Evolutionary conservation across 2,329 filamentous ascomycete species (phyloP).

Genomic region (Zymoseptoria ardabiliae): DNA sequence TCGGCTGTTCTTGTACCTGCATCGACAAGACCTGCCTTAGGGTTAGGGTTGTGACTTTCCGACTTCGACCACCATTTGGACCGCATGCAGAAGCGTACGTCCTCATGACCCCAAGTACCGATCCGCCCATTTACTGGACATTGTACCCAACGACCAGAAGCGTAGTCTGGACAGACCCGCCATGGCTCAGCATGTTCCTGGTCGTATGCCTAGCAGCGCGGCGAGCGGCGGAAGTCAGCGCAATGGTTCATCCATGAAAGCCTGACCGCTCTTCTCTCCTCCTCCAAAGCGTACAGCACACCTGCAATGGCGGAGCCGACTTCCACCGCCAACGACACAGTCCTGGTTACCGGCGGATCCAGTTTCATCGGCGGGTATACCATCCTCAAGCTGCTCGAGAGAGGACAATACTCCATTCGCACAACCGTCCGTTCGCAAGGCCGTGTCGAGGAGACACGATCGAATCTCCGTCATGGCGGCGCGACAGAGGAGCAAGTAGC

Average conservation of each 20-base stretch:
- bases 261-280: neutral
- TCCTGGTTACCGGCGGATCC: conserved; percentile 12
- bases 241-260: neutral
- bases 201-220: neutral
- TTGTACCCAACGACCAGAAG: neutral
- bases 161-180: neutral
- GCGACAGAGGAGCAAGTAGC: conserved; percentile 7
- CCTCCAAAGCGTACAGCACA: neutral
- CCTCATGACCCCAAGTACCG: no score
- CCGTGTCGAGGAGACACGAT: conserved; percentile 9
- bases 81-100: no score
- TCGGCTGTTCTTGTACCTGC: no score
- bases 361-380: conserved; percentile 8
- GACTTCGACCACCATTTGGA: no score
- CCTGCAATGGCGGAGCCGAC: neutral
- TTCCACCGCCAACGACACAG: conserved; percentile 1
- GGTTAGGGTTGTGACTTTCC: no score
- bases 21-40: no score
- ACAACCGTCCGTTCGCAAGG: conserved; percentile 8
- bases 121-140: neutral
- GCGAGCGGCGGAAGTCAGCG: neutral
- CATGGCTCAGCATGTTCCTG: neutral
- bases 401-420: conserved; percentile 7
- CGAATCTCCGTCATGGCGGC: conserved; percentile 8
- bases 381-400: conserved; percentile 9